phyloP scores from a whole-genome alignment of 306 rosid species.

The Styphnolobium japonicum region DNA sequence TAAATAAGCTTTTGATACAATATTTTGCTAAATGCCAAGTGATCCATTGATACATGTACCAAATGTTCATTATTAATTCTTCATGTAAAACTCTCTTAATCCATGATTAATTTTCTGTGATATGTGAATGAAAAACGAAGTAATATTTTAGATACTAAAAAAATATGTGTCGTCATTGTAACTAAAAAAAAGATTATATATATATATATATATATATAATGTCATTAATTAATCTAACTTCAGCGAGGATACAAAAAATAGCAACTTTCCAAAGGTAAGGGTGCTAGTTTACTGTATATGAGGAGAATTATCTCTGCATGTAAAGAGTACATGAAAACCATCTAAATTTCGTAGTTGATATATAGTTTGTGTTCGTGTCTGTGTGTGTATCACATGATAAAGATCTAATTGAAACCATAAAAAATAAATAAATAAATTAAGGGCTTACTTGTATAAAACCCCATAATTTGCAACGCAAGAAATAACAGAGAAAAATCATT shows the following conservation, averaged over 20 bases:
- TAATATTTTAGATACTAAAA: neutral
- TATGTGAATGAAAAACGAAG: neutral
- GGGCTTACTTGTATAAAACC: too few species aligned
- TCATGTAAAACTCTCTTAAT: neutral
- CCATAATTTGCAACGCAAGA: too few species aligned
- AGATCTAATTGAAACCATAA: too few species aligned
- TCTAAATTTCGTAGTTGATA: neutral
- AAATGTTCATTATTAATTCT: neutral
- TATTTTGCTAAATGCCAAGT: neutral
- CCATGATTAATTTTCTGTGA: neutral
- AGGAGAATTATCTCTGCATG: too few species aligned
- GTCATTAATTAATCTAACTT: neutral
- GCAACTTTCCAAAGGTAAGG: neutral
- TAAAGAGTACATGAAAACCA: neutral
- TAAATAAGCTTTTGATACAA: neutral
- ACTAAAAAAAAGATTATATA: too few species aligned
- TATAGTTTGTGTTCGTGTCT: too few species aligned
- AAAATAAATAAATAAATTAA: too few species aligned
- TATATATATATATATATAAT: too few species aligned
- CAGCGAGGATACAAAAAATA: neutral
- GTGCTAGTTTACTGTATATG: neutral
- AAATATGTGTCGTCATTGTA: too few species aligned
- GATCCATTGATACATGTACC: neutral
- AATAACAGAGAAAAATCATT: too few species aligned
- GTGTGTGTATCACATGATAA: too few species aligned